Conservation (phyloP, 139 green algal genomes). For the Chlamydomonas urium region DNA sequence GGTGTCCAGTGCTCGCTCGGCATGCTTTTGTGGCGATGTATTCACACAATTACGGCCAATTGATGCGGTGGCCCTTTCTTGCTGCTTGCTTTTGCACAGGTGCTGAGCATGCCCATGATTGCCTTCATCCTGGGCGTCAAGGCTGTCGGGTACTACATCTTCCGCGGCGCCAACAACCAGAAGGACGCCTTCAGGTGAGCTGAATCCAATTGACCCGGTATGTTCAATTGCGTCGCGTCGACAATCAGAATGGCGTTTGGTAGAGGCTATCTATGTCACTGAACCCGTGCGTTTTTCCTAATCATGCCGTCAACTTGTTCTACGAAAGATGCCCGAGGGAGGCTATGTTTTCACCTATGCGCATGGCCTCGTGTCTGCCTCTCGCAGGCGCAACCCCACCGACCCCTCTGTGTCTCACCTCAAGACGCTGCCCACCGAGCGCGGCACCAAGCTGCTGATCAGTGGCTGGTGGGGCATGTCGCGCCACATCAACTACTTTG, state of each 20-base stretch:
- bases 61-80: background rate
- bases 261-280: no score
- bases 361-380: background rate
- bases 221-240: no score
- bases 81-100: background rate
- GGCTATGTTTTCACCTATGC: background rate
- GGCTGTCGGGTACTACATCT: constrained; percentile 80
- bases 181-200: constrained; percentile 68
- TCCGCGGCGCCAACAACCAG: constrained; percentile 91
- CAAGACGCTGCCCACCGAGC: constrained; percentile 73
- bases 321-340: background rate
- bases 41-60: no score
- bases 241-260: no score
- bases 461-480: constrained; percentile 79
- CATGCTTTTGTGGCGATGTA: no score
- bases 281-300: background rate
- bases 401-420: constrained; percentile 69
- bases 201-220: no score
- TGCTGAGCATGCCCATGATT: constrained; percentile 3
- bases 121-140: constrained; percentile 65
- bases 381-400: constrained; percentile 70
- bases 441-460: constrained; percentile 79
- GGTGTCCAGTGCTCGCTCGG: no score
- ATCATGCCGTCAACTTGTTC: background rate
- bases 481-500: constrained; percentile 75